Base-by-base conservation (phyloP, 768 basidiomycete species). In the Leccinum subgranulosum region DNA sequence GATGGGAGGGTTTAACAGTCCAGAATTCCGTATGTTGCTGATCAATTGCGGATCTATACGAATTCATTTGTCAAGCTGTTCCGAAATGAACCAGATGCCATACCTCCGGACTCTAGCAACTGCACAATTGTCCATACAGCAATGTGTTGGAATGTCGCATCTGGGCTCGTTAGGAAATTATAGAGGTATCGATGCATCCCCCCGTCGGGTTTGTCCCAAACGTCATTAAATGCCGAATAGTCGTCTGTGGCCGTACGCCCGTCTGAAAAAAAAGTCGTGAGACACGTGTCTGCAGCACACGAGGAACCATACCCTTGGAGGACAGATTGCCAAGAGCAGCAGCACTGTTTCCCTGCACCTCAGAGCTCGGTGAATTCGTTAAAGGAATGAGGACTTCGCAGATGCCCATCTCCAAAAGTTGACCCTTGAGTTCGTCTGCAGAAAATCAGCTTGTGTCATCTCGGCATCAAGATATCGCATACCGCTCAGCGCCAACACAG, bases 121-220 rank as follows among this genome's bases (percentile, higher is more conserved):
- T 99, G 97, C 25, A 98, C 95, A 63, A 98, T 95, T 0, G 97
- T 98, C 97, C 97, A 99, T 46, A 99, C 94, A 33, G 97, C 97
- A 61, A 98, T 99, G 69, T 99, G 97, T 73, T 98, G 95, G 87
- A 99, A 99, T 1, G 97, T 99, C 14, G 92, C 88, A 68, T 99
- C 97, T 6, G 90, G 79, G 68, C 92, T 95, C 43, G 85, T 92
- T 64, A 99, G 75, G 84, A 99, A 99, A 47, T 92, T 84, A 69
- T 92, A 88, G 46, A 99, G 80, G 75, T 99, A 99, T 59, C 83
- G 84, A 72, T 98, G 96, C 81, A 99, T 88, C 45, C 97, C 97
- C 19, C 95, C 97, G 56, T 97, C 94, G 7, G 97, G 97, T 72
- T 94, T 90, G 65, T 94, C 91, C 97, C 97, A 98, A 12, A 98